A percentile compares a stretch with the other conserved stretches of the same genome.
Evolutionary conservation across 768 basidiomycete genomes (phyloP).

Genomic region (Tricholoma matsutake): DNA sequence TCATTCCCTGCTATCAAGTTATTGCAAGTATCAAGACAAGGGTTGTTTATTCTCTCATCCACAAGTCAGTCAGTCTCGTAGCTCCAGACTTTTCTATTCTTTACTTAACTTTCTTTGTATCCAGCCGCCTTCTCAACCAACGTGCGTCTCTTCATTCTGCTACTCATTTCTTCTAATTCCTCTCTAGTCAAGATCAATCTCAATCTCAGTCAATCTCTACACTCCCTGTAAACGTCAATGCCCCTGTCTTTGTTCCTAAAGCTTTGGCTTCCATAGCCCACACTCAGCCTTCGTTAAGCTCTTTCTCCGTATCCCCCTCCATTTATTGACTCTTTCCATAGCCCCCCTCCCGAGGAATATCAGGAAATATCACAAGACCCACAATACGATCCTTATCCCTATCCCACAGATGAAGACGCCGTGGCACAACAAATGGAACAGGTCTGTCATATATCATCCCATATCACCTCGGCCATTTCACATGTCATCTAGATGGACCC

Average conservation of each 20-base stretch:
- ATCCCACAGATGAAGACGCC: conserved; percentile 21
- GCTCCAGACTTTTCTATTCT: not conserved
- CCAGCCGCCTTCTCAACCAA: conserved; percentile 16
- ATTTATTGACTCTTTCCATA: conserved; percentile 11
- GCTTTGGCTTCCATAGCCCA: conserved; percentile 23
- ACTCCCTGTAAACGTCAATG: conserved; percentile 52
- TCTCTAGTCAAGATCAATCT: conserved; percentile 7
- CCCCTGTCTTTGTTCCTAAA: conserved; percentile 84
- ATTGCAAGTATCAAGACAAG: conserved; percentile 83
- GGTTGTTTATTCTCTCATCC: conserved; percentile 86
- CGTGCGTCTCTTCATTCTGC: conserved; percentile 25
- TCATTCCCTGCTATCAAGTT: conserved; percentile 38
- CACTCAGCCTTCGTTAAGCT: conserved; percentile 15
- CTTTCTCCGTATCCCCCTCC: not conserved
- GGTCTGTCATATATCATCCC: conserved; percentile 10
- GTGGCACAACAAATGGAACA: conserved; percentile 33
- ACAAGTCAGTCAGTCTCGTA: conserved; percentile 39
- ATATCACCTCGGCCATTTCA: not conserved
- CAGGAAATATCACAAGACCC: conserved; percentile 18
- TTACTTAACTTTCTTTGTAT: too few relatives aligned
- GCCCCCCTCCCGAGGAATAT: conserved; percentile 19
- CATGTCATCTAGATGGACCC: conserved; percentile 23
- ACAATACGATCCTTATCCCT: conserved; percentile 24
- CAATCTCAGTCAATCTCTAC: not conserved
- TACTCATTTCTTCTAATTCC: conserved; percentile 6